Conservation (phyloP, 495 filamentous ascomycete species). For the Chaetomidium leptoderma region DNA sequence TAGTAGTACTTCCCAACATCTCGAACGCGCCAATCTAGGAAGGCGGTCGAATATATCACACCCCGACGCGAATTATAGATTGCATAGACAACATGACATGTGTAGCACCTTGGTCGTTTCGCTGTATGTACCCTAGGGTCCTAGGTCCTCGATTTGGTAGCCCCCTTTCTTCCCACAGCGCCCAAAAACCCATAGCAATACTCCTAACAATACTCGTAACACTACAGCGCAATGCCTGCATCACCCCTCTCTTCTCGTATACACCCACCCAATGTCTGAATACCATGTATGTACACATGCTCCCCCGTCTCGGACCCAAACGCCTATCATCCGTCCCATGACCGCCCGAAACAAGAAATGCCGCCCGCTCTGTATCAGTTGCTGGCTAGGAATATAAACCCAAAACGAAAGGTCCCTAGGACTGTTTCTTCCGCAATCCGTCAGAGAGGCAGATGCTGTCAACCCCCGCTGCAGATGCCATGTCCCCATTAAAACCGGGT, state of each 20-base stretch:
- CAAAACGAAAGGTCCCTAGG: background rate
- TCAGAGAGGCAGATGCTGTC: background rate
- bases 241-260: background rate
- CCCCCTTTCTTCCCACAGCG: background rate
- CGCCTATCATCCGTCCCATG: background rate
- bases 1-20: too few relatives aligned
- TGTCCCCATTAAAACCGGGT: constrained; percentile 1
- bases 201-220: background rate
- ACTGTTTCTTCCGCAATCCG: background rate
- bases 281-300: background rate
- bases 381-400: background rate
- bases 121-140: background rate
- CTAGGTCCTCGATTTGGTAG: background rate
- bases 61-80: too few relatives aligned
- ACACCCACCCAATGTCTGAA: background rate
- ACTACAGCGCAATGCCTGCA: background rate
- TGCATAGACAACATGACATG: too few relatives aligned
- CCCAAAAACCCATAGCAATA: background rate
- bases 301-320: background rate
- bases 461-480: background rate
- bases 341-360: background rate
- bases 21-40: too few relatives aligned
- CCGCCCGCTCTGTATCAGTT: constrained; percentile 1
- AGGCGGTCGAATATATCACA: too few relatives aligned
- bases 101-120: background rate